These are phyloP conservation scores for Psilocybe tampanensis DNA, from an alignment of 768 basidiomycete genomes.

Conservation along the genomic window DNA sequence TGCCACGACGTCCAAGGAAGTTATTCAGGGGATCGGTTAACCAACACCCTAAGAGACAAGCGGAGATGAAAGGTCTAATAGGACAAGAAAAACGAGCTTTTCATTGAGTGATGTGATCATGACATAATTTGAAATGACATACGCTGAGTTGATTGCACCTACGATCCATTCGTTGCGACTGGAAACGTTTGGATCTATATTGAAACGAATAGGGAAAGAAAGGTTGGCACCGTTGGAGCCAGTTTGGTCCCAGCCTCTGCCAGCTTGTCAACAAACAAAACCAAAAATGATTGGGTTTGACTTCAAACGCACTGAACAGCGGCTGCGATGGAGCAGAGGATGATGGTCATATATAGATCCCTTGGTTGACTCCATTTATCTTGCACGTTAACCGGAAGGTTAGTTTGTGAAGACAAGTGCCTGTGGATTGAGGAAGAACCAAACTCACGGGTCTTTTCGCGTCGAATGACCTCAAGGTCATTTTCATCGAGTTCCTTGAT, in stretches of 20 bases:
- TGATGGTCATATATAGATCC: slow-evolving; percentile 37
- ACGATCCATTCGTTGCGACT: slow-evolving; percentile 64
- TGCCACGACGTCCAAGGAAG: slow-evolving; percentile 57
- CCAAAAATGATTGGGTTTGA: not conserved
- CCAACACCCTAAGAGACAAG: slow-evolving; percentile 43
- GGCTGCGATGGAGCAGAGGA: slow-evolving; percentile 66
- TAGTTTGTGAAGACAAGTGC: not conserved
- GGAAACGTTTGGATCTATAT: slow-evolving; percentile 31
- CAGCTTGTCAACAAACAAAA: not conserved
- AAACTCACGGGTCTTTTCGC: slow-evolving; percentile 39
- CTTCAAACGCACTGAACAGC: slow-evolving; percentile 62
- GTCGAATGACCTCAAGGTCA: slow-evolving; percentile 34
- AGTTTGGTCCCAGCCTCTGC: slow-evolving; percentile 51
- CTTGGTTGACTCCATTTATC: slow-evolving; percentile 47
- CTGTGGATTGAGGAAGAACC: slow-evolving; percentile 1
- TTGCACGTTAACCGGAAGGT: not conserved
- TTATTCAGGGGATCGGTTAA: slow-evolving; percentile 56
- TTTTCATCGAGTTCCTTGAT: slow-evolving; percentile 33
- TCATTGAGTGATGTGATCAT: not conserved
- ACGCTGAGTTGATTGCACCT: slow-evolving; percentile 69
- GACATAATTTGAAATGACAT: slow-evolving; percentile 5
- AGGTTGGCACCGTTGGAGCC: slow-evolving; percentile 61
- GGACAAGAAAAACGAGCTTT: not conserved
- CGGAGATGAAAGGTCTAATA: slow-evolving; percentile 38
- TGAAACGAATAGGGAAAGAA: slow-evolving; percentile 51